Evolutionary conservation across 2,329 filamentous ascomycete species (phyloP).

Genomic region (Nothophoma quercina): DNA sequence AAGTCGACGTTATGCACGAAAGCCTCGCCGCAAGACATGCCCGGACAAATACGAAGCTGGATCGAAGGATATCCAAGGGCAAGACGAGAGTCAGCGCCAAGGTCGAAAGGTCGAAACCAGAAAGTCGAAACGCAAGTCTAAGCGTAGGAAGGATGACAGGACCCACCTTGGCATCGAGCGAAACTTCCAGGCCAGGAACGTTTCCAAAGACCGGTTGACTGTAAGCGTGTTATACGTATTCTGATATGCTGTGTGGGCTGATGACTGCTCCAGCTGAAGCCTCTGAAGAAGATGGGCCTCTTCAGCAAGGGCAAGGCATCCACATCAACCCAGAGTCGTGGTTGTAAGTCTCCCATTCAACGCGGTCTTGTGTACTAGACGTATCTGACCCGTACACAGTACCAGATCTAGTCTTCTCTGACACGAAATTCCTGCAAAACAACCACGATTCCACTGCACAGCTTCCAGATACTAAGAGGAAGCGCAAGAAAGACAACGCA

Average conservation of each 20-base stretch:
- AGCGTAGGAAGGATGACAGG: slow-evolving; percentile 48
- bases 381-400: slow-evolving; percentile 48
- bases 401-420: slow-evolving; percentile 60
- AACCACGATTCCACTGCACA: slow-evolving; percentile 37
- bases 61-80: slow-evolving; percentile 35
- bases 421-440: slow-evolving; percentile 58
- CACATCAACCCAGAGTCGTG: slow-evolving; percentile 53
- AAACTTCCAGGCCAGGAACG: slow-evolving; percentile 56
- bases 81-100: slow-evolving; percentile 27
- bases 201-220: slow-evolving; percentile 56
- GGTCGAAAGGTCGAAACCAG: slow-evolving; percentile 36
- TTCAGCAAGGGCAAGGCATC: slow-evolving; percentile 60
- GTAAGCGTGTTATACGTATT: slow-evolving; percentile 42
- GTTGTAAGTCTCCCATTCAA: slow-evolving; percentile 45
- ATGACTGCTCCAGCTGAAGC: slow-evolving; percentile 53
- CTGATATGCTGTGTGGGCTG: slow-evolving; percentile 24
- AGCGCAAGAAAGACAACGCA: slow-evolving; percentile 41
- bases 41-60: slow-evolving; percentile 55
- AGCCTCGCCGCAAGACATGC: slow-evolving; percentile 56
- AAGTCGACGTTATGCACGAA: slow-evolving; percentile 50
- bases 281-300: slow-evolving; percentile 52
- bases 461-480: slow-evolving; percentile 36
- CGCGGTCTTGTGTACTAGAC: slow-evolving; percentile 17
- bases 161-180: slow-evolving; percentile 49
- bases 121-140: slow-evolving; percentile 46